phyloP scores from a whole-genome alignment of 305 asterid genomes.

The Solanum hybrid region DNA sequence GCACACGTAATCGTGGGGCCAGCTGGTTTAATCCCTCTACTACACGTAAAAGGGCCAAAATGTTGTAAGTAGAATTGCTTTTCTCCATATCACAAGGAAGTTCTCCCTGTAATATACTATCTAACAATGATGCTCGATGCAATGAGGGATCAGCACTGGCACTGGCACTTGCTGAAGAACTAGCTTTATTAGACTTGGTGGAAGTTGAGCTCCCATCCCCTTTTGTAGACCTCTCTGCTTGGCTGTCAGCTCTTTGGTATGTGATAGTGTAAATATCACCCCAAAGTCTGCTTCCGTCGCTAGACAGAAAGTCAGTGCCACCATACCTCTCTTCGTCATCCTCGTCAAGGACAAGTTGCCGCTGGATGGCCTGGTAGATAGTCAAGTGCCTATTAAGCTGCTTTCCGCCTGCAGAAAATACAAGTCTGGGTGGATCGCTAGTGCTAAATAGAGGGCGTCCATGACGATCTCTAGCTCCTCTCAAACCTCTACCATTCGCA shows the following conservation, averaged over 20 bases:
- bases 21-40: slow-evolving; percentile 95
- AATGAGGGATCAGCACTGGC: slow-evolving; percentile 29
- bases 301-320: slow-evolving; percentile 70
- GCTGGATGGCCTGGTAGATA: slow-evolving; percentile 87
- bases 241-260: slow-evolving; percentile 76
- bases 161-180: slow-evolving; percentile 30
- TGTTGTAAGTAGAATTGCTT: slow-evolving; percentile 75
- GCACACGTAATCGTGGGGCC: slow-evolving; percentile 67
- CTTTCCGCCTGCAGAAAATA: slow-evolving; percentile 80
- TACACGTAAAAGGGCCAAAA: slow-evolving; percentile 84
- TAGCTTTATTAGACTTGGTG: slow-evolving; percentile 50
- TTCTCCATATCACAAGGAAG: slow-evolving; percentile 94
- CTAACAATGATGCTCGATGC: slow-evolving; percentile 57
- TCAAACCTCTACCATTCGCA: slow-evolving; percentile 66
- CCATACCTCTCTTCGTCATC: slow-evolving; percentile 72
- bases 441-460: slow-evolving; percentile 57
- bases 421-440: slow-evolving; percentile 51
- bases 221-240: slow-evolving; percentile 46
- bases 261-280: slow-evolving; percentile 80
- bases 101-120: slow-evolving; percentile 89
- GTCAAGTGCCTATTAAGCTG: slow-evolving; percentile 74
- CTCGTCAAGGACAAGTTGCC: slow-evolving; percentile 78
- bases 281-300: slow-evolving; percentile 91
- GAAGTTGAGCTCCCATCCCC: slow-evolving; percentile 49
- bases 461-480: slow-evolving; percentile 68